A percentile compares a stretch with the other conserved stretches of the same genome.
Evolutionary conservation across 768 basidiomycete species (phyloP).

Genomic region (Cantharellus anzutake): DNA sequence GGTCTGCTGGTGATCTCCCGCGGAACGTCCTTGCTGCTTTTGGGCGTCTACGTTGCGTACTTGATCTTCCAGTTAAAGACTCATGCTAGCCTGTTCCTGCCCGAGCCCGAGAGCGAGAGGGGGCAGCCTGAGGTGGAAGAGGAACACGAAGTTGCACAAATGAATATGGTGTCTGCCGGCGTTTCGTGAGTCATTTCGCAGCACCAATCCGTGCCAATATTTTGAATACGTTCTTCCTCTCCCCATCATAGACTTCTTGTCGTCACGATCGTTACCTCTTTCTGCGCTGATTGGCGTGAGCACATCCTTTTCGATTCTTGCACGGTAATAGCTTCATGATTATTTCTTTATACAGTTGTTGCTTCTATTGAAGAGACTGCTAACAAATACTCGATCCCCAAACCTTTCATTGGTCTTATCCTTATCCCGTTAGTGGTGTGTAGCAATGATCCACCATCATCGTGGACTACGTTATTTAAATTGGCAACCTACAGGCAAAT

Average conservation of each 20-base stretch:
- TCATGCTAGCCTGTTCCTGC: slow-evolving; percentile 5
- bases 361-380: slow-evolving; percentile 88
- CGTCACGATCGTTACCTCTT: slow-evolving; percentile 66
- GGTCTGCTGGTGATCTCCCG: slow-evolving; percentile 7
- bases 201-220: too few relatives aligned
- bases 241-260: slow-evolving; percentile 32
- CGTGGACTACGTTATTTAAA: background rate
- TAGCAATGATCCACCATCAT: slow-evolving; percentile 12
- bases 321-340: background rate
- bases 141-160: slow-evolving; percentile 1
- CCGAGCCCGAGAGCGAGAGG: background rate
- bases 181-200: background rate
- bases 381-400: slow-evolving; percentile 57
- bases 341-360: slow-evolving; percentile 35
- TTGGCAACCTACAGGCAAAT: slow-evolving; percentile 23
- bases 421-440: slow-evolving; percentile 71
- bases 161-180: slow-evolving; percentile 8
- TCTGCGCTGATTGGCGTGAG: slow-evolving; percentile 76
- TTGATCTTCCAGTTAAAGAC: slow-evolving; percentile 8
- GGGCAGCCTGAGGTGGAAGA: background rate
- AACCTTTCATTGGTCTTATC: slow-evolving; percentile 72
- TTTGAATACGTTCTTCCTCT: background rate
- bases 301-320: background rate
- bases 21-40: slow-evolving; percentile 8
- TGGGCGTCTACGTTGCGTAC: slow-evolving; percentile 7